Conservation (phyloP, 768 basidiomycete species). For the Hydnum rufescens region DNA sequence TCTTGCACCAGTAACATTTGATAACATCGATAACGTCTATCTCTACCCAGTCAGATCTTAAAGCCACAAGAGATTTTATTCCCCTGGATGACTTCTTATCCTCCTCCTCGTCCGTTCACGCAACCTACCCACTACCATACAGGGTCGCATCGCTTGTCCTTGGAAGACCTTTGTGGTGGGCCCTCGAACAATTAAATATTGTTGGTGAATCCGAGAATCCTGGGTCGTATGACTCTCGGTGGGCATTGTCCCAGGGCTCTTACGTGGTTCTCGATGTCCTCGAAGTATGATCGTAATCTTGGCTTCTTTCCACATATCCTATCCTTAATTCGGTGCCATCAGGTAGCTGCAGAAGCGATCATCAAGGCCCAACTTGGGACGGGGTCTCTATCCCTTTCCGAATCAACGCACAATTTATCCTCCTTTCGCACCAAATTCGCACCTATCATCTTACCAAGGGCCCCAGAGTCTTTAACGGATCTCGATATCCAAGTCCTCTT, state of each 20-base stretch:
- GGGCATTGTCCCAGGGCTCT: conserved; percentile 19
- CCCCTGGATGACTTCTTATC: too few relatives aligned
- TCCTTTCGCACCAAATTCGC: conserved; percentile 44
- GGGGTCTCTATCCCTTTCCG: conserved; percentile 30
- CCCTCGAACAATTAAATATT: conserved; percentile 56
- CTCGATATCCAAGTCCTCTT: conserved; percentile 50
- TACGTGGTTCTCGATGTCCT: too few relatives aligned
- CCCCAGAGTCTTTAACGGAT: conserved; percentile 26
- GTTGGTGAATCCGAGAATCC: conserved; percentile 45
- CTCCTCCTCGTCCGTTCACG: too few relatives aligned
- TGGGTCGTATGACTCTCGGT: conserved; percentile 49
- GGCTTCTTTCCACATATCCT: too few relatives aligned
- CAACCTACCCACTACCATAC: too few relatives aligned
- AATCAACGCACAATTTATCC: conserved; percentile 39
- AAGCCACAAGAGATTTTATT: too few relatives aligned
- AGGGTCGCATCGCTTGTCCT: conserved; percentile 52
- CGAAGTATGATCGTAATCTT: too few relatives aligned
- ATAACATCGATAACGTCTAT: too few relatives aligned
- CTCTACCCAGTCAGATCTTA: too few relatives aligned
- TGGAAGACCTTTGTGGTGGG: conserved; percentile 74
- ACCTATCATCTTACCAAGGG: conserved; percentile 19
- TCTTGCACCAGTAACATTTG: too few relatives aligned
- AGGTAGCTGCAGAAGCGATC: conserved; percentile 38
- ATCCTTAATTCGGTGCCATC: too few relatives aligned
- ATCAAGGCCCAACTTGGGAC: conserved; percentile 25